A percentile compares a stretch with the other conserved stretches of the same genome.
Conservation (phyloP, 805 yeast species). For the Candida chilensis region DNA sequence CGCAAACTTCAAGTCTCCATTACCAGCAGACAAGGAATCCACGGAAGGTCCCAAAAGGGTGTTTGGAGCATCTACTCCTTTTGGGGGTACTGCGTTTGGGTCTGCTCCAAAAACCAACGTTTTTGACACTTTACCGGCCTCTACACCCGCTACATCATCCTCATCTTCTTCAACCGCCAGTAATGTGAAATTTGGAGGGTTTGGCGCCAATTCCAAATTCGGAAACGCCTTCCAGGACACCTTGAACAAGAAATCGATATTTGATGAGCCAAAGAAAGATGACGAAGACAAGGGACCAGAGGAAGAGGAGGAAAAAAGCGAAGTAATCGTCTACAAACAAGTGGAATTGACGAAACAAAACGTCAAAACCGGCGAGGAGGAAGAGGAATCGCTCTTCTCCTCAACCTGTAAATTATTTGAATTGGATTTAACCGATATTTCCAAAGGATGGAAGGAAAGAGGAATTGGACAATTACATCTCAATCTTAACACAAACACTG, state of each 20-base stretch:
- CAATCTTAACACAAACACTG: constrained; percentile 33
- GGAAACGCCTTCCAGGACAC: constrained; percentile 49
- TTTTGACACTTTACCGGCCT: constrained; percentile 13
- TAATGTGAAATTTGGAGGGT: constrained; percentile 12
- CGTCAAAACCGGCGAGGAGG: constrained; percentile 83
- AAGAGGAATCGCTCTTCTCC: constrained; percentile 59
- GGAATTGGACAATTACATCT: constrained; percentile 87
- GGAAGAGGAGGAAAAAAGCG: constrained; percentile 5
- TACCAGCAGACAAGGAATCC: neutral
- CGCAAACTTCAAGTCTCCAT: constrained; percentile 1
- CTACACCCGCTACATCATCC: constrained; percentile 2
- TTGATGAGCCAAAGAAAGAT: constrained; percentile 28
- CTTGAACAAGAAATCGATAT: constrained; percentile 44
- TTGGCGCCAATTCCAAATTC: constrained; percentile 38
- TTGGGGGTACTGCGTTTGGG: constrained; percentile 19
- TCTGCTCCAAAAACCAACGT: constrained; percentile 14
- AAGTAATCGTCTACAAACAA: constrained; percentile 34
- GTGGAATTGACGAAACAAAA: constrained; percentile 55
- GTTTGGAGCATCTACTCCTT: constrained; percentile 31
- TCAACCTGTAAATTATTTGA: constrained; percentile 75
- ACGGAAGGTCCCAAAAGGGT: constrained; percentile 10
- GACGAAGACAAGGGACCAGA: constrained; percentile 8
- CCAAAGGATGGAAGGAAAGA: constrained; percentile 91
- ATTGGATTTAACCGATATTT: constrained; percentile 53
- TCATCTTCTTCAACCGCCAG: constrained; percentile 4